Base-by-base conservation (phyloP, 2,329 filamentous ascomycete species). In the Passalora sequoiae region DNA sequence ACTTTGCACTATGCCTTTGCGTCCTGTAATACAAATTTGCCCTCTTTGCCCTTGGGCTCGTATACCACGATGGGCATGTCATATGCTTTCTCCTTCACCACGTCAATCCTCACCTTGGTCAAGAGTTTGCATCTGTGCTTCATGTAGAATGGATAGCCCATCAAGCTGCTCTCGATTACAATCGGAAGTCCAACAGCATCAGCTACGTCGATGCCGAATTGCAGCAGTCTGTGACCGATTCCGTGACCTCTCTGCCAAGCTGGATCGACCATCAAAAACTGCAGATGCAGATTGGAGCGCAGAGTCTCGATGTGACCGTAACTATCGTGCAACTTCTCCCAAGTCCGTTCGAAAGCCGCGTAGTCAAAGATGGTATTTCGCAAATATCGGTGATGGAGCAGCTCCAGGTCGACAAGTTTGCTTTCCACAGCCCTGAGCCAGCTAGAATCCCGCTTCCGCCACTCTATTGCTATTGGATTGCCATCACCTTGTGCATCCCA, bases 101-200 rank as follows among this genome's bases (percentile, higher is more conserved):
- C 27, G 38, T 53, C 49, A 16, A 55, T 46, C 13, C 22, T 36
- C 7, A 48, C 45, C 20, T 40, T 33, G 16, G 43, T 42, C 10
- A 53, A 30, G 20, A 52, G 27, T 9, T 38, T 40, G 13, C 46
- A 53, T 10, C 52, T 50, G 24, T 53, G 33, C 38, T 47, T 53
- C 13, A 53, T n/a, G 29, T 55, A 55, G 32, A 55, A 53, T 3
- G 41, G 42, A n/a, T 53, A 45, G 12, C 47, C 52, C 13, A 44
- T 35, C 4, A 53, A 32, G 29, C 47, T 53, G 24, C 44, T 44
- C 28, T 52, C 50, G 6, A 55, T 19, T 7, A 53, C 43, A 4
- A 53, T 27, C 2, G 49, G 49, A 20, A 55, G 16, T 4, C 29
- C 25, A 7, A 43, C 22, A 24, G 45, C 22, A 19, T 49, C 39